Percentiles rank a stretch among this genome's conserved stretches.
Conservation (phyloP, 176 grass and related monocot genomes). For the Saccharum officinarum region DNA sequence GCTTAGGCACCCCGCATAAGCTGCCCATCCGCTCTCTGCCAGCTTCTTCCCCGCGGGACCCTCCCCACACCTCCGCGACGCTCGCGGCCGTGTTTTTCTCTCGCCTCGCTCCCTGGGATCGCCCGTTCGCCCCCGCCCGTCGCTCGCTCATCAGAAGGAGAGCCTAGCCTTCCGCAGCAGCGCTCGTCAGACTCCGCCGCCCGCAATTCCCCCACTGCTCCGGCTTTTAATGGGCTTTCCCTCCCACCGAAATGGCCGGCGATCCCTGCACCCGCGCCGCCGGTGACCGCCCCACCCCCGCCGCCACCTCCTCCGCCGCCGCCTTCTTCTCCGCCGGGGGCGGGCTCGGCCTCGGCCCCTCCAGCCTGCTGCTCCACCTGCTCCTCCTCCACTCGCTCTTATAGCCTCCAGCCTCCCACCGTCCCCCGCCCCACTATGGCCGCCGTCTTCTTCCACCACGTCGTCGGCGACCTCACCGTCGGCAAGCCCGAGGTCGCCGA, state of each 20-base stretch:
- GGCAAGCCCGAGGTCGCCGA: slow-evolving; percentile 76
- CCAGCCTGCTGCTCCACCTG: slow-evolving; percentile 73
- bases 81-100: neutral
- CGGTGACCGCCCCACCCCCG: slow-evolving; percentile 40
- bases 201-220: neutral
- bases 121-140: neutral
- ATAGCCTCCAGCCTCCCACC: slow-evolving; percentile 35
- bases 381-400: slow-evolving; percentile 86
- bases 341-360: slow-evolving; percentile 40
- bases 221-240: slow-evolving; percentile 67
- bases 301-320: slow-evolving; percentile 32
- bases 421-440: slow-evolving; percentile 38
- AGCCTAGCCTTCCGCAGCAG: neutral
- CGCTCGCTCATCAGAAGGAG: neutral
- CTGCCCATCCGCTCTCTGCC: neutral
- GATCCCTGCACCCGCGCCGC: slow-evolving; percentile 37
- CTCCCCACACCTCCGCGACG: neutral
- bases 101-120: neutral
- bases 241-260: slow-evolving; percentile 52
- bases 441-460: slow-evolving; percentile 85
- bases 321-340: slow-evolving; percentile 9
- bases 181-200: neutral
- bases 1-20: slow-evolving; percentile 15
- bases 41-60: neutral
- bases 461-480: slow-evolving; percentile 87